phyloP scores from a whole-genome alignment of 1,284 basidiomycete genomes.

The Inonotus hispidus region DNA sequence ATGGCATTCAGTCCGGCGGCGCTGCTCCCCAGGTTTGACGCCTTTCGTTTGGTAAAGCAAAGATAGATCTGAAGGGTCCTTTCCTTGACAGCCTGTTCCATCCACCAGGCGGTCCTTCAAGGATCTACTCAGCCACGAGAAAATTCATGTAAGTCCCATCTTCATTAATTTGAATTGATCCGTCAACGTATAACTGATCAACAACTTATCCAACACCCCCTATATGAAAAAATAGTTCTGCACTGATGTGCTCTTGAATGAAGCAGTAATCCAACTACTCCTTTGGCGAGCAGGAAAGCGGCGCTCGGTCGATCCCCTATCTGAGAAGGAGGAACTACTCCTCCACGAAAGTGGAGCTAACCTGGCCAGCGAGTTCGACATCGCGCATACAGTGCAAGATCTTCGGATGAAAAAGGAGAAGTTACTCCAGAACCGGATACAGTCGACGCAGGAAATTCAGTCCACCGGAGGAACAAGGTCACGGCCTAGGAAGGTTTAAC shows the following conservation, averaged over 20 bases:
- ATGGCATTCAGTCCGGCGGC: background rate
- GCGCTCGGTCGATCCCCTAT: constrained; percentile 39
- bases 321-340: constrained; percentile 46
- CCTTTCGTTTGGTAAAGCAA: background rate
- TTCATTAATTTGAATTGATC: background rate
- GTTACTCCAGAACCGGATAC: background rate
- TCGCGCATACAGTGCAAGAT: constrained; percentile 58
- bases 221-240: constrained; percentile 50
- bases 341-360: constrained; percentile 45
- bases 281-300: constrained; percentile 62
- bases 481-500: constrained; percentile 7
- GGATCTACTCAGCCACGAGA: constrained; percentile 10
- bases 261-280: constrained; percentile 61
- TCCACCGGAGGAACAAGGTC: constrained; percentile 6
- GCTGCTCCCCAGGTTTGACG: background rate
- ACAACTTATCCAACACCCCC: constrained; percentile 6
- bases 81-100: background rate
- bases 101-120: background rate
- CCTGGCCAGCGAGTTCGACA: constrained; percentile 50
- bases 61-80: background rate
- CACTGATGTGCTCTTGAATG: constrained; percentile 60
- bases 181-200: background rate
- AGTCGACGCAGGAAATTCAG: background rate
- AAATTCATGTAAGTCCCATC: constrained; percentile 7
- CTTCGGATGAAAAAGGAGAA: constrained; percentile 36